phyloP scores from a whole-genome alignment of 495 filamentous ascomycete genomes.

The Penicillium parvum region DNA sequence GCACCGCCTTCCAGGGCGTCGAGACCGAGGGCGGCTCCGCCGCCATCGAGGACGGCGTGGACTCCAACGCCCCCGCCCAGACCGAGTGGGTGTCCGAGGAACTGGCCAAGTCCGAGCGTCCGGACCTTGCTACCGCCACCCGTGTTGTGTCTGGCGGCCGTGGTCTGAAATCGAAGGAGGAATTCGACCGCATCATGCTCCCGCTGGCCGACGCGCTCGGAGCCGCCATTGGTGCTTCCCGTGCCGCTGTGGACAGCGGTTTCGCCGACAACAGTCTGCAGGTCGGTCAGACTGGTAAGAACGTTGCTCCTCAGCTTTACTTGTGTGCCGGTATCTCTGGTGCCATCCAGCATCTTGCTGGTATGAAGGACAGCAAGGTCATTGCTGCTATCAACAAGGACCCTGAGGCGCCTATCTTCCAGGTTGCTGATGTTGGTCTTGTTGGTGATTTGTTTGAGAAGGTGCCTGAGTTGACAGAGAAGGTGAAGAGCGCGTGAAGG shows the following conservation, averaged over 20 bases:
- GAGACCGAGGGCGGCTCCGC: slow-evolving; percentile 49
- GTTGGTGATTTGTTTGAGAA: slow-evolving; percentile 94
- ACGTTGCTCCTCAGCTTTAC: slow-evolving; percentile 93
- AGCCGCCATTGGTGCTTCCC: slow-evolving; percentile 88
- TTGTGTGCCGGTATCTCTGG: slow-evolving; percentile 93
- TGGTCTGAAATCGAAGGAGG: slow-evolving; percentile 93
- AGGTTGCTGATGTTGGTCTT: slow-evolving; percentile 91
- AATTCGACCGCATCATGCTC: slow-evolving; percentile 88
- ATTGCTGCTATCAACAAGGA: slow-evolving; percentile 99
- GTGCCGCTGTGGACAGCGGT: slow-evolving; percentile 93
- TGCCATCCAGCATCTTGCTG: slow-evolving; percentile 96
- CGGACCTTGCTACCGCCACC: slow-evolving; percentile 84
- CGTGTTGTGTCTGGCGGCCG: slow-evolving; percentile 92
- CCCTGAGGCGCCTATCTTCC: slow-evolving; percentile 93
- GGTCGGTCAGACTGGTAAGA: slow-evolving; percentile 97
- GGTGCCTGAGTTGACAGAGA: slow-evolving; percentile 94
- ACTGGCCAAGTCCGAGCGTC: slow-evolving; percentile 85
- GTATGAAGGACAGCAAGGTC: slow-evolving; percentile 99
- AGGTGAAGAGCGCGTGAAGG: slow-evolving; percentile 59
- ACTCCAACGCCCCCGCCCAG: slow-evolving; percentile 58
- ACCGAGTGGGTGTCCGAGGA: slow-evolving; percentile 94
- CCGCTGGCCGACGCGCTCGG: slow-evolving; percentile 88
- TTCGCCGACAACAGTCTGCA: slow-evolving; percentile 99
- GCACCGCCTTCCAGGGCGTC: slow-evolving; percentile 72
- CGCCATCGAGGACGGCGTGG: slow-evolving; percentile 41